Conservation (phyloP, 2,329 filamentous ascomycete genomes). For the Diaporthe citri region DNA sequence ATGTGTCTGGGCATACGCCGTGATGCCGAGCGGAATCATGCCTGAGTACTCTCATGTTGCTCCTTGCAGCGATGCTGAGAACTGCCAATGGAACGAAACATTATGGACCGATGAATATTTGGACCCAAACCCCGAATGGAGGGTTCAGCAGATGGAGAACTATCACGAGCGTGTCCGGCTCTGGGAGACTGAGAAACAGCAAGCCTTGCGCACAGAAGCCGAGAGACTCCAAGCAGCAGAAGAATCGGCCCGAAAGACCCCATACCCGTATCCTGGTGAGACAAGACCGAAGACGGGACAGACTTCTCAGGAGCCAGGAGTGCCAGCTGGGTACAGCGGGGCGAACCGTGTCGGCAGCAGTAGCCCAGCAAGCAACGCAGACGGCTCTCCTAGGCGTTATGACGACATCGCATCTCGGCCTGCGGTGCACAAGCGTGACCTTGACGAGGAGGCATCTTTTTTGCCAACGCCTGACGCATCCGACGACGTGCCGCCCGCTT, state of each 20-base stretch:
- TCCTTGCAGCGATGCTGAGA: constrained; percentile 60
- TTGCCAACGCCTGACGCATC: constrained; percentile 3
- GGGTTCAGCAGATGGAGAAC: constrained; percentile 57
- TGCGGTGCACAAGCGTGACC: constrained; percentile 8
- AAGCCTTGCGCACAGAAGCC: constrained; percentile 46
- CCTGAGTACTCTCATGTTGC: constrained; percentile 65
- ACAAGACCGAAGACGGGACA: background rate
- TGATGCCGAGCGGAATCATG: constrained; percentile 73
- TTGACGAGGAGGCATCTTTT: constrained; percentile 9
- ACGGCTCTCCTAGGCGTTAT: constrained; percentile 14
- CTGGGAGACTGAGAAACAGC: constrained; percentile 49
- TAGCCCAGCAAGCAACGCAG: background rate
- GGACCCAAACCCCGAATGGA: constrained; percentile 59
- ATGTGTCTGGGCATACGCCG: constrained; percentile 77
- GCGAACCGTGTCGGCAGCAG: background rate
- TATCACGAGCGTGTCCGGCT: constrained; percentile 57
- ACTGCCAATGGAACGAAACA: constrained; percentile 68
- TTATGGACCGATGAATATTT: constrained; percentile 60
- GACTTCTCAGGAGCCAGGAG: background rate
- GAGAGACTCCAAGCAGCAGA: constrained; percentile 44
- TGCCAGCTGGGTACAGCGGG: constrained; percentile 11
- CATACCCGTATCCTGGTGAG: background rate
- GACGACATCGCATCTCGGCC: background rate
- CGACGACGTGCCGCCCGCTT: background rate
- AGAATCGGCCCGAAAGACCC: constrained; percentile 24